phyloP scores from a whole-genome alignment of 768 basidiomycete species.

The Tulasnella sp. region DNA sequence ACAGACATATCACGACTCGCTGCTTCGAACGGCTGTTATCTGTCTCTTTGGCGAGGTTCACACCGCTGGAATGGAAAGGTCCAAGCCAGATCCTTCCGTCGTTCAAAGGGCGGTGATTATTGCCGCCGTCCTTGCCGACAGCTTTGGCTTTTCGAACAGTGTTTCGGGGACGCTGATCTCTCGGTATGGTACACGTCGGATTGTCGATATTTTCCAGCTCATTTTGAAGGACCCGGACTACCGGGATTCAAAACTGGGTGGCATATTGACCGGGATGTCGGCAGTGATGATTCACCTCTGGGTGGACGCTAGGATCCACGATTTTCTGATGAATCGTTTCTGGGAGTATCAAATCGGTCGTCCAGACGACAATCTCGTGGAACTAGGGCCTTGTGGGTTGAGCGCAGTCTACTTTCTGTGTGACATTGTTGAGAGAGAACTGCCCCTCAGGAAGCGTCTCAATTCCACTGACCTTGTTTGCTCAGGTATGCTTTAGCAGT shows the following conservation, averaged over 20 bases:
- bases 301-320: not conserved
- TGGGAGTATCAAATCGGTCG: not conserved
- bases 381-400: not conserved
- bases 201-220: not conserved
- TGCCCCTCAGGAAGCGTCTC: not conserved
- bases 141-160: not conserved
- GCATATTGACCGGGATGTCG: not conserved
- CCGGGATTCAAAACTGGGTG: not conserved
- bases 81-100: not conserved
- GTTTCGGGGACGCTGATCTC: not conserved
- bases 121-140: not conserved
- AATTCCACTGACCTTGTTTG: not conserved
- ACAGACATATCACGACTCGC: not conserved
- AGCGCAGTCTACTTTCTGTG: not conserved
- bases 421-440: not conserved
- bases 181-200: not conserved
- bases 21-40: not conserved
- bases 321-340: not conserved
- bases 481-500: not conserved
- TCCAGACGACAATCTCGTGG: not conserved
- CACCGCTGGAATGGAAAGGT: not conserved
- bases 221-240: not conserved
- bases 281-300: not conserved
- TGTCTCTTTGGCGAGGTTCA: not conserved
- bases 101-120: not conserved